Evolutionary conservation across 2,329 filamentous ascomycete genomes (phyloP).

Genomic region (Plectosphaerella plurivora): DNA sequence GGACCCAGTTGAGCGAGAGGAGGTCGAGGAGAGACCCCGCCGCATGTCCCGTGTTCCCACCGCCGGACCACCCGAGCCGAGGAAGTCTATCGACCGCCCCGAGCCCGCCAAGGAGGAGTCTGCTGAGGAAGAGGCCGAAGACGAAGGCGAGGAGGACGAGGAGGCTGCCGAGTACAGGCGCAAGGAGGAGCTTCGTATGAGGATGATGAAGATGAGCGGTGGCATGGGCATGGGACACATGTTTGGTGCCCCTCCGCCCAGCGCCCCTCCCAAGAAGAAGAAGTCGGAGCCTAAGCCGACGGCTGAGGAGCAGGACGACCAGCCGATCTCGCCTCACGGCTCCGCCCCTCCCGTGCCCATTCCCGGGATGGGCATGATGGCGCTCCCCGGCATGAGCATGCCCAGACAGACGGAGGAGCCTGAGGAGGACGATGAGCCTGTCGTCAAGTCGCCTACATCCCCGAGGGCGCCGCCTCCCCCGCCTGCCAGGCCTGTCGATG

Average conservation of each 20-base stretch:
- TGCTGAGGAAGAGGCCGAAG: slow-evolving; percentile 39
- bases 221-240: slow-evolving; percentile 99
- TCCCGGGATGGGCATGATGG: slow-evolving; percentile 48
- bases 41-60: slow-evolving; percentile 28
- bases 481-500: slow-evolving; percentile 47
- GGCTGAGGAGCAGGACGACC: slow-evolving; percentile 35
- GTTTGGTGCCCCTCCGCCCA: slow-evolving; percentile 56
- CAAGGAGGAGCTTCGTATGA: slow-evolving; percentile 81
- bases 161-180: slow-evolving; percentile 82
- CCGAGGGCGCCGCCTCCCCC: slow-evolving; percentile 32
- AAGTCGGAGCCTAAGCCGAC: slow-evolving; percentile 38
- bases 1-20: slow-evolving; percentile 65
- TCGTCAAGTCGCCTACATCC: slow-evolving; percentile 26
- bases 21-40: slow-evolving; percentile 58
- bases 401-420: slow-evolving; percentile 41
- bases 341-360: slow-evolving; percentile 52
- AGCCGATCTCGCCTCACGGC: slow-evolving; percentile 36
- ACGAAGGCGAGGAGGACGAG: slow-evolving; percentile 77
- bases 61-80: slow-evolving; percentile 25
- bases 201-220: slow-evolving; percentile 98
- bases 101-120: slow-evolving; percentile 20
- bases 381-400: slow-evolving; percentile 68
- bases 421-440: slow-evolving; percentile 44
- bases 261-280: slow-evolving; percentile 43
- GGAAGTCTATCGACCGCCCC: slow-evolving; percentile 17